Base-by-base conservation (phyloP, 805 yeast genomes). In the Sugiyamaella smithiae region DNA sequence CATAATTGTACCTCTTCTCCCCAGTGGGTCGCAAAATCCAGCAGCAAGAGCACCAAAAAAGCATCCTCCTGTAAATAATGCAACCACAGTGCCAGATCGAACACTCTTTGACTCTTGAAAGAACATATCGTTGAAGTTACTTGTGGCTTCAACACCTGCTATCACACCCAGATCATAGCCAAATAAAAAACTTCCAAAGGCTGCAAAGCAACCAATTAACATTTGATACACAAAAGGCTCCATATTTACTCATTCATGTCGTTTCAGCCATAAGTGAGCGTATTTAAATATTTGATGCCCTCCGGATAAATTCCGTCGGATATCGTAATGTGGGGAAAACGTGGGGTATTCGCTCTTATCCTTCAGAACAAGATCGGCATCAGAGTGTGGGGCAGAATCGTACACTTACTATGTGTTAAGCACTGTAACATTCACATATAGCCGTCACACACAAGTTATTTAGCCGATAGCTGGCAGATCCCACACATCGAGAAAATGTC, bases 1-100 rank as follows among this genome's bases (percentile, higher is more conserved):
- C 48, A 79, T 69, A 57, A 81, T 72, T 5, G 84, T 67, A 48
- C 69, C 65, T 55, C 78, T 73, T 62, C 86, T 73, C n/a, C 87
- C 85, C 47, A 64, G 57, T 76, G 78, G 59, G 73, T 78, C 55
- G 78, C 64, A 3, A 83, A 84, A 3, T 82, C 73, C 73, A 81
- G 72, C 54, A 78, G 35, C 42, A 5, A 36, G 16, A 9, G 49
- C 52, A 16, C 52, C 52, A 44, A 43, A 45, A 19, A 48, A 48
- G 20, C 45, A 23, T 17, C 52, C 52, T 5, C 44, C 52, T 25
- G 52, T 46, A 22, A 48, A 40, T 5, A 48, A 19, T 17, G 52
- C 28, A 4, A 46, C 50, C 20, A 48, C 43, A 12, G 43, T 26
- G 3, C 51, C 51, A 6, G 44, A 17, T 4, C 38, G 19, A 4